phyloP scores from a whole-genome alignment of 1,139 yeast species.

The Casaregolazyma lundiana region DNA sequence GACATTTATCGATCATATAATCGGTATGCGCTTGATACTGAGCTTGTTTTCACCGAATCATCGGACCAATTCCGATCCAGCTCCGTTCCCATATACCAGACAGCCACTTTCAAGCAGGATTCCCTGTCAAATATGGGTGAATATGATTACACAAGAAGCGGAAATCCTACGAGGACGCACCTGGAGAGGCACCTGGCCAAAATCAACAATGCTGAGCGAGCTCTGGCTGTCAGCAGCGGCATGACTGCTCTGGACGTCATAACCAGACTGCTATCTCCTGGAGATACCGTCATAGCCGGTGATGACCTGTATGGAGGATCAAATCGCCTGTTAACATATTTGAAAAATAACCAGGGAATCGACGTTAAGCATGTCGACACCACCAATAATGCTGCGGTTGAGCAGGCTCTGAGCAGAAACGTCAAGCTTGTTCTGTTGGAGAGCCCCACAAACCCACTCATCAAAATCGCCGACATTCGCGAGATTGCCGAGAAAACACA shows the following conservation, averaged over 20 bases:
- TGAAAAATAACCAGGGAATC: conserved; percentile 63
- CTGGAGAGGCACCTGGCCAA: conserved; percentile 72
- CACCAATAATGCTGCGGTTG: conserved; percentile 58
- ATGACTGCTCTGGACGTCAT: conserved; percentile 91
- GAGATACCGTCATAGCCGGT: conserved; percentile 86
- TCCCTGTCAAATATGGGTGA: conserved; percentile 73
- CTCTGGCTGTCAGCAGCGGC: conserved; percentile 82
- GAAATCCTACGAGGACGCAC: conserved; percentile 84
- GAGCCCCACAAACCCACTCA: conserved; percentile 88
- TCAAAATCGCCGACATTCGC: conserved; percentile 77
- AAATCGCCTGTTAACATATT: conserved; percentile 72
- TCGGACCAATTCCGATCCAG: conserved; percentile 76
- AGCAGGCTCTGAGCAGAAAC: conserved; percentile 37
- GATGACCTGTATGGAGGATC: conserved; percentile 94
- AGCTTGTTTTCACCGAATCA: conserved; percentile 62
- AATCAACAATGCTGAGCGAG: conserved; percentile 67
- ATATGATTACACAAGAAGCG: conserved; percentile 91
- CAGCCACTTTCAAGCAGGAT: conserved; percentile 87
- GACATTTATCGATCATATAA: background rate
- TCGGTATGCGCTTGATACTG: conserved; percentile 53
- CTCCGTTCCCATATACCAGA: conserved; percentile 83
- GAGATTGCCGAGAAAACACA: conserved; percentile 65
- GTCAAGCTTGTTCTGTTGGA: conserved; percentile 79
- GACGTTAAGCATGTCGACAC: conserved; percentile 78
- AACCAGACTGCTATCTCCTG: conserved; percentile 63